A percentile compares a stretch with the other conserved stretches of the same genome.
Conservation (phyloP, 2,329 filamentous ascomycete genomes). For the Phialophora macrospora region DNA sequence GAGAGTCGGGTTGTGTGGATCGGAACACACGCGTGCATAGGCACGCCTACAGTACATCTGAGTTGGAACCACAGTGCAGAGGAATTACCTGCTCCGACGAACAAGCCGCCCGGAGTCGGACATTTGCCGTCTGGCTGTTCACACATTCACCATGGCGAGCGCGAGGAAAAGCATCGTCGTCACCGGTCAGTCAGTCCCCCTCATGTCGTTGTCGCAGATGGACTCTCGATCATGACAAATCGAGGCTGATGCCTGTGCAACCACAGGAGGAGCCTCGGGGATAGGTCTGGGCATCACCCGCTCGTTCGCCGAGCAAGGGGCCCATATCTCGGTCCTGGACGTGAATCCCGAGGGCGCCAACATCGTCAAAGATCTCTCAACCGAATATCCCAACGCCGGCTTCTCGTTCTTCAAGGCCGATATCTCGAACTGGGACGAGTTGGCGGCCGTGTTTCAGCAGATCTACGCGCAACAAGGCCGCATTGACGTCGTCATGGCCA, state of each 20-base stretch:
- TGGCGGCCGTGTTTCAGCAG: slow-evolving; percentile 45
- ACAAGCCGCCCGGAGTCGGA: no score
- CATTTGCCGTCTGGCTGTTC: neutral
- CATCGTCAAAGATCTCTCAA: slow-evolving; percentile 37
- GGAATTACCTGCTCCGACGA: no score
- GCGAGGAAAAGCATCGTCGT: slow-evolving; percentile 41
- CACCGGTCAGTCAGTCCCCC: slow-evolving; percentile 39
- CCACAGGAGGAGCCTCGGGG: slow-evolving; percentile 46
- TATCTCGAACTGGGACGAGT: slow-evolving; percentile 46
- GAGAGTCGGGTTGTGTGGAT: no score
- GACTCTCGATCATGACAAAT: no score
- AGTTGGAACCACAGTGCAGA: no score
- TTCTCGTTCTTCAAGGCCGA: slow-evolving; percentile 44
- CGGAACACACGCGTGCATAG: no score
- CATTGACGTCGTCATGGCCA: slow-evolving; percentile 57
- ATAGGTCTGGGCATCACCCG: slow-evolving; percentile 47
- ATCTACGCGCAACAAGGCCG: slow-evolving; percentile 44
- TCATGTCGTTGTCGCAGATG: neutral
- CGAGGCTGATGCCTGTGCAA: slow-evolving; percentile 9
- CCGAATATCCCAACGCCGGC: slow-evolving; percentile 40
- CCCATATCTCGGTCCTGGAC: slow-evolving; percentile 45
- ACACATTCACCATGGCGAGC: slow-evolving; percentile 4
- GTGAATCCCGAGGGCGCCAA: slow-evolving; percentile 41
- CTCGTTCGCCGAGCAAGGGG: slow-evolving; percentile 41
- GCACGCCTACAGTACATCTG: no score